Percentiles rank a stretch among this genome's conserved stretches.
phyloP scores from a whole-genome alignment of 352 stramenopile genomes.

The Pythium monospermum region DNA sequence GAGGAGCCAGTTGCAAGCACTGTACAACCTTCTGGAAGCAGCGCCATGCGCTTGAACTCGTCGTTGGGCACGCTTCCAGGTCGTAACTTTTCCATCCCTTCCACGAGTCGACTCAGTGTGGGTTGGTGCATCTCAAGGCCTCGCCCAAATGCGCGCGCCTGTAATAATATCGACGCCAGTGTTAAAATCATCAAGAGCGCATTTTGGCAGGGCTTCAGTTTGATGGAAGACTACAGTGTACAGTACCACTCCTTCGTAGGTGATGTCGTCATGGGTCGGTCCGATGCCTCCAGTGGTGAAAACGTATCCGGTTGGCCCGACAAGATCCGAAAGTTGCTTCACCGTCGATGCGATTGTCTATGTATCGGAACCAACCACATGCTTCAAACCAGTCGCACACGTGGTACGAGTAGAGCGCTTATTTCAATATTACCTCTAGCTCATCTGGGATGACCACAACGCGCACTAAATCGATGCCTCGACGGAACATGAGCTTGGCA shows the following conservation, averaged over 20 bases:
- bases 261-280: constrained; percentile 86
- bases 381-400: not conserved
- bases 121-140: constrained; percentile 61
- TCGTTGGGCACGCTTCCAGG: constrained; percentile 43
- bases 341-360: constrained; percentile 71
- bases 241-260: constrained; percentile 80
- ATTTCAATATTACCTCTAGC: constrained; percentile 64
- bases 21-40: constrained; percentile 58
- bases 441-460: constrained; percentile 79
- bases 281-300: constrained; percentile 84
- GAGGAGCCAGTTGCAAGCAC: constrained; percentile 43
- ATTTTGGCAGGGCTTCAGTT: not conserved
- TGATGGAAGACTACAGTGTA: not conserved
- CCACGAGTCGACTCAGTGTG: constrained; percentile 44
- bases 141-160: constrained; percentile 69
- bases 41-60: constrained; percentile 73
- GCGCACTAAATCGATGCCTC: constrained; percentile 72
- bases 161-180: not conserved
- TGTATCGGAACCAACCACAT: not conserved
- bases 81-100: constrained; percentile 28
- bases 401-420: no score
- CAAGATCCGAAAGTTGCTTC: constrained; percentile 65
- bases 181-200: not conserved
- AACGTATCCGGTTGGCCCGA: constrained; percentile 71
- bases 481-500: constrained; percentile 50